phyloP scores from a whole-genome alignment of 257 asterid genomes.

The Solanum habrochaites region DNA sequence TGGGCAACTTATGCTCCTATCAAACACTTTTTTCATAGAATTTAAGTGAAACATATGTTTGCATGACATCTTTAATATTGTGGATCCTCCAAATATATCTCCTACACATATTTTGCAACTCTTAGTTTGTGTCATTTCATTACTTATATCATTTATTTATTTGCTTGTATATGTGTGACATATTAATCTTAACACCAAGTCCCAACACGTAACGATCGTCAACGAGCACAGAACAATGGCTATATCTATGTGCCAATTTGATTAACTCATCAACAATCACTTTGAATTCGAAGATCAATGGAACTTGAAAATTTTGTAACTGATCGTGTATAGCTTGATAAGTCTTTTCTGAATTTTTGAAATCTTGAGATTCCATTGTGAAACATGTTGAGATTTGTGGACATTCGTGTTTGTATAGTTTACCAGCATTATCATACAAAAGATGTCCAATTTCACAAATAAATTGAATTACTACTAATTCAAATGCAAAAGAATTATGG shows the following conservation, averaged over 20 bases:
- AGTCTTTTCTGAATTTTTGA: not conserved
- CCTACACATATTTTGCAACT: not conserved
- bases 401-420: not conserved
- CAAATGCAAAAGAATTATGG: not conserved
- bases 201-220: not conserved
- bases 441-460: not conserved
- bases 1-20: not conserved
- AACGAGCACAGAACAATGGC: not conserved
- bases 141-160: not conserved
- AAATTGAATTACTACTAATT: not conserved
- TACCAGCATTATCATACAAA: not conserved
- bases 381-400: not conserved
- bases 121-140: not conserved
- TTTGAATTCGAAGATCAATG: not conserved
- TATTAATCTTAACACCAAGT: not conserved
- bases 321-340: not conserved
- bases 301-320: not conserved
- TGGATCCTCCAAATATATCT: not conserved
- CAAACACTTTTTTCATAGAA: not conserved
- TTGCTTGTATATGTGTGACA: not conserved
- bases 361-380: not conserved
- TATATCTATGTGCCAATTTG: not conserved
- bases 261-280: not conserved
- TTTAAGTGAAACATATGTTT: not conserved
- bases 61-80: not conserved